Percentiles rank a stretch among this genome's conserved stretches.
Evolutionary conservation across 805 yeast species (phyloP).

Genomic region (Hemisphaericaspora nanyangensis): DNA sequence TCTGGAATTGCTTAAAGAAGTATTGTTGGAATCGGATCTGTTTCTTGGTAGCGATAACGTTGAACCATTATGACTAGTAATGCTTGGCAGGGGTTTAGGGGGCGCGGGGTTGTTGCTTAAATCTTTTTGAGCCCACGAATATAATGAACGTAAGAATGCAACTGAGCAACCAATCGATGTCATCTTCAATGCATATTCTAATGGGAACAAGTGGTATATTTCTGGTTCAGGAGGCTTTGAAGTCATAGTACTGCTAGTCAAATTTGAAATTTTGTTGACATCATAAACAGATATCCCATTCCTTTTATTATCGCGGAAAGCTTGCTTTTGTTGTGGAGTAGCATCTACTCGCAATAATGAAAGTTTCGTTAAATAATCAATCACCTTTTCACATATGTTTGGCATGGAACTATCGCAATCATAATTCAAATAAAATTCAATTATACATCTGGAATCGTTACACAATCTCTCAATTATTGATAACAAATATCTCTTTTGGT

Average conservation of each 20-base stretch:
- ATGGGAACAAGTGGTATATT: constrained; percentile 52
- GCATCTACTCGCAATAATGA: constrained; percentile 71
- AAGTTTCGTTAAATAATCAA: constrained; percentile 70
- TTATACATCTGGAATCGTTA: constrained; percentile 83
- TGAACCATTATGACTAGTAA: constrained; percentile 9
- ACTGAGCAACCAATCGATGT: constrained; percentile 77
- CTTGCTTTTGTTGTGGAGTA: constrained; percentile 61
- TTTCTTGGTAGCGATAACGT: constrained; percentile 16
- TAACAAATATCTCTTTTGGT: constrained; percentile 85
- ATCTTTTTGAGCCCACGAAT: constrained; percentile 80
- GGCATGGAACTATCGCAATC: constrained; percentile 85
- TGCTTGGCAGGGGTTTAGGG: not conserved
- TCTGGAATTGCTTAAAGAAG: constrained; percentile 23
- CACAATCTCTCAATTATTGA: constrained; percentile 78
- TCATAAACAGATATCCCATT: constrained; percentile 71
- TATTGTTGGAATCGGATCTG: constrained; percentile 28
- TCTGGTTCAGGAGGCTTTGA: constrained; percentile 56
- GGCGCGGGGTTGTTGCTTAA: constrained; percentile 7
- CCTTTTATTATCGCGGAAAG: constrained; percentile 36
- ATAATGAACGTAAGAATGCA: constrained; percentile 73
- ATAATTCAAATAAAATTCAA: constrained; percentile 90
- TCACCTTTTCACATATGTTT: constrained; percentile 78
- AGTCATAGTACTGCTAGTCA: constrained; percentile 65
- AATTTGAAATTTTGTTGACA: constrained; percentile 66
- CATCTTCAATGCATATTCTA: constrained; percentile 82